Conservation (phyloP, 2,329 filamentous ascomycete genomes). For the Penicillium sp. region DNA sequence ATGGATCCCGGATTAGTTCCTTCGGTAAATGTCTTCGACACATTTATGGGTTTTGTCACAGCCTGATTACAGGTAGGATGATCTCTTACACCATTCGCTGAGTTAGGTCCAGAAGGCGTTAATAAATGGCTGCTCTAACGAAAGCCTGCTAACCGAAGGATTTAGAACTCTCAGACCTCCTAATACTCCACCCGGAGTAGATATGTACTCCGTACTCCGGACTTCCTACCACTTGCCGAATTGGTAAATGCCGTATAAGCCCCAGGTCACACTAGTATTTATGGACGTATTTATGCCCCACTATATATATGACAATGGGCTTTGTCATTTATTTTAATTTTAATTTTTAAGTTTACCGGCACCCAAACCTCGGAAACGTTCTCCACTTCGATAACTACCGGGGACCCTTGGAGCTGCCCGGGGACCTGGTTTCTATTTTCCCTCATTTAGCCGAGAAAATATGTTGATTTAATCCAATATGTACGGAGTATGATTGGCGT, state of each 20-base stretch:
- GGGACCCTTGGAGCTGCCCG: too few relatives aligned
- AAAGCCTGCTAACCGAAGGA: neutral
- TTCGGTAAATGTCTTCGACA: neutral
- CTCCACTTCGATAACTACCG: neutral
- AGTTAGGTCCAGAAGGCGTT: too few relatives aligned
- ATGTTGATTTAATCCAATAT: too few relatives aligned
- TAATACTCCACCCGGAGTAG: too few relatives aligned
- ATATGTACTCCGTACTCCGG: neutral
- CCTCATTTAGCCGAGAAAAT: too few relatives aligned
- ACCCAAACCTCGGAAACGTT: neutral
- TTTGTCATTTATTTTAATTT: neutral
- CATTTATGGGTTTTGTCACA: neutral
- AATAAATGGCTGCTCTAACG: neutral
- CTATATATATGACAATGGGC: neutral
- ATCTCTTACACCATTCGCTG: neutral
- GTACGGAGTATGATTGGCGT: too few relatives aligned
- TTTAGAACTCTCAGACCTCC: too few relatives aligned
- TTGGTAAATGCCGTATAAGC: neutral
- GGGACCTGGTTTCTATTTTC: too few relatives aligned
- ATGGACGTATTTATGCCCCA: neutral
- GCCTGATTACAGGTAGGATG: neutral
- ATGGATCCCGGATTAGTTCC: neutral
- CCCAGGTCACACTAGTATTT: neutral
- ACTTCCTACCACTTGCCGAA: neutral
- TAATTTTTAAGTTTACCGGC: neutral